A percentile compares a stretch with the other conserved stretches of the same genome.
Evolutionary conservation across 768 basidiomycete genomes (phyloP).

Genomic region (Pisolithus marmoratus): DNA sequence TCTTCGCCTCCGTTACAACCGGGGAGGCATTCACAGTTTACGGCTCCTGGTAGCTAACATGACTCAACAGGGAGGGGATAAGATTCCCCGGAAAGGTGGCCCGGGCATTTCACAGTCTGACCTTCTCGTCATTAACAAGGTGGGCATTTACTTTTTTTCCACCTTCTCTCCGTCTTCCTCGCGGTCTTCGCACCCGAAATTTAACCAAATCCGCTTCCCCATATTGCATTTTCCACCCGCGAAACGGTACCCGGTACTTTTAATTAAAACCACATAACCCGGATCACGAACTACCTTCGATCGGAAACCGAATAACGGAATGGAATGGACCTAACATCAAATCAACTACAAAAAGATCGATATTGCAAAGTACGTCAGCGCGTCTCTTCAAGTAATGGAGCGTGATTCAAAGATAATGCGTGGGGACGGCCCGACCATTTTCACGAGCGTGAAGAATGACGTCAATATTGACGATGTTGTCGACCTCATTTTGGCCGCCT

Average conservation of each 20-base stretch:
- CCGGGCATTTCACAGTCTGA: conserved; percentile 97
- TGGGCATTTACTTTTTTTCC: conserved; percentile 16
- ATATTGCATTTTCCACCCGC: background rate
- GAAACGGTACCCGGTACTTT: background rate
- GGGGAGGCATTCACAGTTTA: no score
- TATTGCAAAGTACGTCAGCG: conserved; percentile 86
- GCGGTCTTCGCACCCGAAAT: background rate
- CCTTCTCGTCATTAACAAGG: conserved; percentile 93
- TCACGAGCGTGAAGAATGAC: conserved; percentile 74
- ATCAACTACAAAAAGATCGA: conserved; percentile 58
- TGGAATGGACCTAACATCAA: background rate
- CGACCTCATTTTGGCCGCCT: conserved; percentile 80
- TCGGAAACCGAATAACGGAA: background rate
- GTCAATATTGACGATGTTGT: conserved; percentile 80
- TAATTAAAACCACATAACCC: background rate
- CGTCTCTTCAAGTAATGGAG: conserved; percentile 92
- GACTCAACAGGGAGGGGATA: conserved; percentile 77
- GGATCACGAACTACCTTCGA: background rate
- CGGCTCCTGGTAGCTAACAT: background rate
- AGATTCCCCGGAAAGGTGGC: conserved; percentile 96
- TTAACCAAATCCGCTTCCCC: background rate
- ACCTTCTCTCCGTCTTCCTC: background rate
- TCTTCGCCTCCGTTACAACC: no score
- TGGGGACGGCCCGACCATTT: conserved; percentile 89
- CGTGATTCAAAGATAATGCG: conserved; percentile 92